phyloP scores from a whole-genome alignment of 2,329 filamentous ascomycete genomes.

The Chaetomiaceae sp. region DNA sequence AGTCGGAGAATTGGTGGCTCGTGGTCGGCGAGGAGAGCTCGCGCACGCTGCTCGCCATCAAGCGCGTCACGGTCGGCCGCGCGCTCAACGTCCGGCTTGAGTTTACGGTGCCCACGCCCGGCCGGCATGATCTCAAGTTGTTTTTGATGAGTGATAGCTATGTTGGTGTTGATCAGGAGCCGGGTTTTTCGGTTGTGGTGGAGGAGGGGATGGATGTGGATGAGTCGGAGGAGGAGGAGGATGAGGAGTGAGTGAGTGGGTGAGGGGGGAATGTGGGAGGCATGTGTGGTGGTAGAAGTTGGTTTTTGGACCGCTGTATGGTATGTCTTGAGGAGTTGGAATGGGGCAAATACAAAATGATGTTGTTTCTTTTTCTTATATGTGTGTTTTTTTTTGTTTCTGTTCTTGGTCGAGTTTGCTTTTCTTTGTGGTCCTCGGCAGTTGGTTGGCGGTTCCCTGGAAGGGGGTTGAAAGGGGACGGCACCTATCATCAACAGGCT shows the following conservation, averaged over 20 bases:
- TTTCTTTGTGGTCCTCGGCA: conserved; percentile 6
- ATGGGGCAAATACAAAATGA: conserved; percentile 13
- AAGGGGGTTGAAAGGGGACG: not conserved
- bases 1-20: conserved; percentile 98
- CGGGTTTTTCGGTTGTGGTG: conserved; percentile 76
- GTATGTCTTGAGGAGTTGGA: conserved; percentile 8
- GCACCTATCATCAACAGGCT: conserved; percentile 11
- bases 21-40: conserved; percentile 90
- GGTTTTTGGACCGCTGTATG: conserved; percentile 9
- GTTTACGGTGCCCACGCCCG: conserved; percentile 78
- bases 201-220: conserved; percentile 95
- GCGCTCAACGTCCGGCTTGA: conserved; percentile 77
- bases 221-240: conserved; percentile 75
- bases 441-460: not conserved
- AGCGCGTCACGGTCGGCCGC: conserved; percentile 80
- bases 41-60: conserved; percentile 85
- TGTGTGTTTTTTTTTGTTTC: not conserved
- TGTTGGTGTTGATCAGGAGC: conserved; percentile 93
- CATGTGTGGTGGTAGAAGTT: not conserved
- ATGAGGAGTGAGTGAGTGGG: conserved; percentile 38
- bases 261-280: not conserved
- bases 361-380: no score
- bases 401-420: not conserved
- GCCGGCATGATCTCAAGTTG: conserved; percentile 81
- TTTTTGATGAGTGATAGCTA: conserved; percentile 98